A percentile compares a stretch with the other conserved stretches of the same genome.
Evolutionary conservation across 2,329 filamentous ascomycete species (phyloP).

Genomic region (Calcarisporium arbuscula): DNA sequence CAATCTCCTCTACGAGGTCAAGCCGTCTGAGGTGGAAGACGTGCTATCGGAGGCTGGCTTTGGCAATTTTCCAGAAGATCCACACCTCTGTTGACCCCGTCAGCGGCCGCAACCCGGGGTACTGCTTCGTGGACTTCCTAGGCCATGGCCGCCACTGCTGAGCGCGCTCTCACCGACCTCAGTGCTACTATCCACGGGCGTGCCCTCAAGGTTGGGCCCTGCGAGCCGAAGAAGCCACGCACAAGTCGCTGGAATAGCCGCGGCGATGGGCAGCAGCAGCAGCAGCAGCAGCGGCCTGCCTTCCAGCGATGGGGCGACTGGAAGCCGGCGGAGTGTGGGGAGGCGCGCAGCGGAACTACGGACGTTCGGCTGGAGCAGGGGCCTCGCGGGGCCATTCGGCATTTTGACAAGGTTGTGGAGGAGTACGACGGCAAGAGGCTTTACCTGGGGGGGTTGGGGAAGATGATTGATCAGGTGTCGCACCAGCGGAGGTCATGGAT

Average conservation of each 20-base stretch:
- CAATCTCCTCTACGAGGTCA: conserved; percentile 52
- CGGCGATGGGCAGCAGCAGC: conserved; percentile 11
- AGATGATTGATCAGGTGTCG: conserved; percentile 40
- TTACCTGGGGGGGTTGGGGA: conserved; percentile 44
- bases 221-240: conserved; percentile 44
- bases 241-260: conserved; percentile 12
- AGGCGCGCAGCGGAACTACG: not conserved
- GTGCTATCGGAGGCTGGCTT: conserved; percentile 40
- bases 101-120: conserved; percentile 63
- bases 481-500: conserved; percentile 39
- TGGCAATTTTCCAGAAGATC: conserved; percentile 42
- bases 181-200: conserved; percentile 50
- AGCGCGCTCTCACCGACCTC: conserved; percentile 44
- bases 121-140: conserved; percentile 66
- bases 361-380: conserved; percentile 16
- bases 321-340: conserved; percentile 8
- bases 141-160: conserved; percentile 50
- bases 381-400: conserved; percentile 20
- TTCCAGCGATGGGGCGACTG: conserved; percentile 41
- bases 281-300: conserved; percentile 14
- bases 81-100: conserved; percentile 65
- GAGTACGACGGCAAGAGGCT: conserved; percentile 31
- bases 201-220: conserved; percentile 57
- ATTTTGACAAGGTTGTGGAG: conserved; percentile 23
- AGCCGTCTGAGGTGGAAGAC: conserved; percentile 54